Evolutionary conservation across 345 rosid species (phyloP), one percentile per base, ranked within the genome.

Genomic region (Murraya paniculata): DNA sequence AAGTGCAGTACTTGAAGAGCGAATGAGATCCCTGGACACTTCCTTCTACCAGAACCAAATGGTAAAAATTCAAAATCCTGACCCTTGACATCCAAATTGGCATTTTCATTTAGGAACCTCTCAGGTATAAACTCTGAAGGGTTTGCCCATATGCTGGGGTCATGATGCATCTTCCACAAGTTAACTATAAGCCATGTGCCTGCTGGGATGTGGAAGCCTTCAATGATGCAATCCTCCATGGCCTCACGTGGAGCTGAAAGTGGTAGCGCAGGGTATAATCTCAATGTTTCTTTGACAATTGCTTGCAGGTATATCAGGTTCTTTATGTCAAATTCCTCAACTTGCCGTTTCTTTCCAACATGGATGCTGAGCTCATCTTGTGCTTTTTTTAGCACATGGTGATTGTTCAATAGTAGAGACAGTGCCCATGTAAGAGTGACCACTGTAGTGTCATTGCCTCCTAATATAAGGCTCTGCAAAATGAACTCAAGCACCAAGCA

Each of bases 401-500:
- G 82, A 9, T 87, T 80, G 81, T 87, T 87, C 68, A 86, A 36
- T 64, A 87, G 71, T 62, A 86, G 68, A 45, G 89, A 80, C 2
- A 89, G 53, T 2, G 83, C 80, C 90, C 90, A 89, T 60, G 87
- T 84, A 25, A 86, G 73, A 31, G 86, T 78, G 62, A 85, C 41
- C 45, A 81, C 80, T 22, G 82, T 79, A 6, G 92, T 82, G 19
- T 90, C 91, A 9, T 82, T 78, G n/a, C 90, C 90, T 9, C 90
- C 88, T 31, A 86, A 48, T 0, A 91, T 78, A 64, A 91, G 82
- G 73, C 85, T 88, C 95, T 91, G 77, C 77, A 58, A 55, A 68
- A 79, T 62, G 45, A 79, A 31, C 60, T 57, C 2, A 9, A 41
- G 8, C 19, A 38, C 1, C 30, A 9, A 1, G 35, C 1, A 10